These are phyloP conservation scores for Aspergillus sp. DNA, from an alignment of 2,329 filamentous ascomycete species.

Conservation along the genomic window DNA sequence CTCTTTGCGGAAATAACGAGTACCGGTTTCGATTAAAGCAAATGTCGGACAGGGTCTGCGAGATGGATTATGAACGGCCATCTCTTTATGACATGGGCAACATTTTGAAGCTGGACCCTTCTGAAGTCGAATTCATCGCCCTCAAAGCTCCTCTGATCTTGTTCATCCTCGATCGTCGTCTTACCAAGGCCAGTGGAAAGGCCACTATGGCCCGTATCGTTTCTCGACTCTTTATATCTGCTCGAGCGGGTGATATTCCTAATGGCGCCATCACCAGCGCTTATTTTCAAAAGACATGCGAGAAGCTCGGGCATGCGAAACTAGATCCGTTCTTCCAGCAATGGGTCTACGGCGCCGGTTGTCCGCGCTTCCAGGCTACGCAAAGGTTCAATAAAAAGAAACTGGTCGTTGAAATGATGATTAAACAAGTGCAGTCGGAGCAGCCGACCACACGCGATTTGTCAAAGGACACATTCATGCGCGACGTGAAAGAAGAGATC, in stretches of 20 bases:
- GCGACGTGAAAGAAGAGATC: constrained; percentile 73
- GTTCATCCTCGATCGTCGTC: constrained; percentile 84
- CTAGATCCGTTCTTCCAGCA: constrained; percentile 89
- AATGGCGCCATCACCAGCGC: constrained; percentile 66
- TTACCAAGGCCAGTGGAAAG: constrained; percentile 81
- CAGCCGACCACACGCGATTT: constrained; percentile 53
- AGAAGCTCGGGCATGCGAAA: constrained; percentile 80
- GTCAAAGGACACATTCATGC: constrained; percentile 69
- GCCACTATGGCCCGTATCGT: constrained; percentile 79
- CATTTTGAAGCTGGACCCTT: constrained; percentile 69
- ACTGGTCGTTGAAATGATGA: constrained; percentile 83
- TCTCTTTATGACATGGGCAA: constrained; percentile 75
- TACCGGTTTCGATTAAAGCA: constrained; percentile 85
- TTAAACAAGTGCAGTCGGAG: constrained; percentile 65
- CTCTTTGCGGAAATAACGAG: constrained; percentile 88
- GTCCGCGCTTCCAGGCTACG: constrained; percentile 76
- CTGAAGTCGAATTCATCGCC: constrained; percentile 83
- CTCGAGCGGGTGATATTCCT: constrained; percentile 69
- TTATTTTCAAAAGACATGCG: constrained; percentile 73
- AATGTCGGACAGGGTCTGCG: constrained; percentile 72
- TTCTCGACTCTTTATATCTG: constrained; percentile 75
- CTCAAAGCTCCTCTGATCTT: constrained; percentile 86
- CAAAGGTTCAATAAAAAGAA: constrained; percentile 98
- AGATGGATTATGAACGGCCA: constrained; percentile 73
- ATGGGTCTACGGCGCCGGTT: constrained; percentile 84